Percentiles rank a stretch among this genome's conserved stretches.
These are phyloP conservation scores for Davidsoniella eucalypti DNA, from an alignment of 2,329 filamentous ascomycete genomes.

Conservation along the genomic window DNA sequence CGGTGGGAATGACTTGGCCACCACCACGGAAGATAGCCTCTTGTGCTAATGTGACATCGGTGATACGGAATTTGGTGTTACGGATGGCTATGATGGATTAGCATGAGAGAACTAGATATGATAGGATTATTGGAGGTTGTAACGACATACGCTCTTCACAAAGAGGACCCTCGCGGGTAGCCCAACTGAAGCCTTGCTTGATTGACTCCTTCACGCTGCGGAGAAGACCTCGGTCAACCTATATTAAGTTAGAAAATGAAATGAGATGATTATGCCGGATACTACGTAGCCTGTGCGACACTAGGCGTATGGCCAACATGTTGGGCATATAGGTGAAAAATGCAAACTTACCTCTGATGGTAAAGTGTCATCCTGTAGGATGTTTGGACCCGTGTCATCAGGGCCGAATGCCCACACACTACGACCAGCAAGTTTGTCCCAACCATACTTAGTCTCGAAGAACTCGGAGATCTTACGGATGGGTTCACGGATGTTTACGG, in stretches of 20 bases:
- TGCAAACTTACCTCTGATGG: constrained; percentile 54
- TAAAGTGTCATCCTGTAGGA: constrained; percentile 89
- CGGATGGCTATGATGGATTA: constrained; percentile 52
- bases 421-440: constrained; percentile 83
- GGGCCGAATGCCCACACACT: constrained; percentile 99
- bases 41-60: constrained; percentile 68
- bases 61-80: constrained; percentile 94
- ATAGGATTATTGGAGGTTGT: constrained; percentile 3
- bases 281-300: constrained; percentile 1
- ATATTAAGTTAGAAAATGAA: constrained; percentile 5
- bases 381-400: constrained; percentile 86
- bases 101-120: background rate
- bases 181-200: constrained; percentile 93
- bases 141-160: constrained; percentile 80
- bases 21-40: constrained; percentile 92
- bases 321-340: background rate
- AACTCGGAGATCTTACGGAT: constrained; percentile 88
- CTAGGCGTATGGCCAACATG: background rate
- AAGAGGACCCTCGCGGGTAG: constrained; percentile 80
- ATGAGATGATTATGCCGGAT: too few relatives aligned
- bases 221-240: constrained; percentile 83
- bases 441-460: constrained; percentile 93
- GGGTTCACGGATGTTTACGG: constrained; percentile 82
- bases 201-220: constrained; percentile 81
- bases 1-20: constrained; percentile 92